These are phyloP conservation scores for Sugiyamaella chiloensis DNA, from an alignment of 805 yeast species.

Conservation along the genomic window DNA sequence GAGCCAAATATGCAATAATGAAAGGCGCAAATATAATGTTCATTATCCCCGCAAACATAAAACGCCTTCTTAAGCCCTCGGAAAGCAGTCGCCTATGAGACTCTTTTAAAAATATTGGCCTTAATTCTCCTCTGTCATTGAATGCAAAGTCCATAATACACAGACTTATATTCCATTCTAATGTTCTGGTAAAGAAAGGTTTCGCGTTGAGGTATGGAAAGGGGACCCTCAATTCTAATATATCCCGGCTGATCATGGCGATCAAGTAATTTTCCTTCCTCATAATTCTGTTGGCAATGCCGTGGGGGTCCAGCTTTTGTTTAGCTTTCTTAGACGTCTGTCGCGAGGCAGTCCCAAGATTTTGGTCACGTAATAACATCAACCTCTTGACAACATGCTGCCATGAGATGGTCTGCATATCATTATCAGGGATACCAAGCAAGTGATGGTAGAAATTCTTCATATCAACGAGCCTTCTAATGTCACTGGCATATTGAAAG, in stretches of 20 bases:
- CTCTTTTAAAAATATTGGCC: constrained; percentile 66
- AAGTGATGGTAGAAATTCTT: constrained; percentile 71
- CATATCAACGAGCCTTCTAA: constrained; percentile 67
- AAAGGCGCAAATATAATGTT: constrained; percentile 84
- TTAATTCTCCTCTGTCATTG: constrained; percentile 77
- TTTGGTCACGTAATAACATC: constrained; percentile 72
- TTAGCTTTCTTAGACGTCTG: constrained; percentile 27
- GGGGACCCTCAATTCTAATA: constrained; percentile 64
- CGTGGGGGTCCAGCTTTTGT: constrained; percentile 82
- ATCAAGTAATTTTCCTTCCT: constrained; percentile 90
- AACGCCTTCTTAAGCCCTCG: constrained; percentile 70
- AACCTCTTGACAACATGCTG: constrained; percentile 74
- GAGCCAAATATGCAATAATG: constrained; percentile 73
- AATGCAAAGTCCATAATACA: constrained; percentile 86
- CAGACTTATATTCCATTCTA: constrained; percentile 91
- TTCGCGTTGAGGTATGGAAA: constrained; percentile 37
- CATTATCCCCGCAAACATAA: constrained; percentile 81
- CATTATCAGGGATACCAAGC: constrained; percentile 70
- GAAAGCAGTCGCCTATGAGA: constrained; percentile 63
- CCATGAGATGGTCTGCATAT: constrained; percentile 93
- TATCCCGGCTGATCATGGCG: constrained; percentile 77
- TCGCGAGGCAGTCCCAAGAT: constrained; percentile 56
- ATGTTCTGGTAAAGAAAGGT: constrained; percentile 66
- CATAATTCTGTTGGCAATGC: constrained; percentile 93
- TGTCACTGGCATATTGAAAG: constrained; percentile 51